phyloP scores from a whole-genome alignment of 331 rosid genomes.

The Malus hybrid region DNA sequence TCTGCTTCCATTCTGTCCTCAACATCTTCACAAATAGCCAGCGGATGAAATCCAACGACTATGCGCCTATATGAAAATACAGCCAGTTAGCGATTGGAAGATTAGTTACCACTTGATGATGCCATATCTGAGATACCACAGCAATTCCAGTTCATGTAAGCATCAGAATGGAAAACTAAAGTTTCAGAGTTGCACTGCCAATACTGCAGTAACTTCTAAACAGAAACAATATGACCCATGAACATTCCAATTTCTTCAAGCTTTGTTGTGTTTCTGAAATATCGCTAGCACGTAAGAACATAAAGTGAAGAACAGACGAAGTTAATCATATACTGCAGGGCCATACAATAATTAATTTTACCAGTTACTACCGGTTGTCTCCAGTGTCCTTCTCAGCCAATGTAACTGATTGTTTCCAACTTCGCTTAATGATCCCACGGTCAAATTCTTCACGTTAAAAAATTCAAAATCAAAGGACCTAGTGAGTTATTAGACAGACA shows the following conservation, averaged over 20 bases:
- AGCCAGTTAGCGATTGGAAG: constrained; percentile 5
- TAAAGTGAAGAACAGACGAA: neutral
- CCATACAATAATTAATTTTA: constrained; percentile 9
- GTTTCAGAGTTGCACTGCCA: neutral
- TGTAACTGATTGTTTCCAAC: constrained; percentile 19
- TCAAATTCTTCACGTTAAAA: constrained; percentile 18
- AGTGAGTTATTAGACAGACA: neutral
- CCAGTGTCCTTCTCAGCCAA: constrained; percentile 34
- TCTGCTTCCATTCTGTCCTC: constrained; percentile 19
- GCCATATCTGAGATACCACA: neutral
- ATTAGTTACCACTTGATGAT: neutral
- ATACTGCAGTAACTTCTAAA: neutral
- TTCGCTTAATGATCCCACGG: constrained; percentile 14
- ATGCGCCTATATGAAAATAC: constrained; percentile 32
- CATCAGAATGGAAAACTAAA: neutral
- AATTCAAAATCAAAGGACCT: neutral
- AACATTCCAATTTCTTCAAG: neutral
- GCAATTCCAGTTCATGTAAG: neutral
- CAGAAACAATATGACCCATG: neutral
- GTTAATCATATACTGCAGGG: neutral
- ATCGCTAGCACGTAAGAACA: neutral
- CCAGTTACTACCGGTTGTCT: constrained; percentile 38
- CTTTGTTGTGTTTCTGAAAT: neutral
- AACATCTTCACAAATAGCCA: constrained; percentile 28
- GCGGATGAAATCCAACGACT: constrained; percentile 38